Conservation (phyloP, 2,329 filamentous ascomycete genomes). For the Pyricularia sp. region DNA sequence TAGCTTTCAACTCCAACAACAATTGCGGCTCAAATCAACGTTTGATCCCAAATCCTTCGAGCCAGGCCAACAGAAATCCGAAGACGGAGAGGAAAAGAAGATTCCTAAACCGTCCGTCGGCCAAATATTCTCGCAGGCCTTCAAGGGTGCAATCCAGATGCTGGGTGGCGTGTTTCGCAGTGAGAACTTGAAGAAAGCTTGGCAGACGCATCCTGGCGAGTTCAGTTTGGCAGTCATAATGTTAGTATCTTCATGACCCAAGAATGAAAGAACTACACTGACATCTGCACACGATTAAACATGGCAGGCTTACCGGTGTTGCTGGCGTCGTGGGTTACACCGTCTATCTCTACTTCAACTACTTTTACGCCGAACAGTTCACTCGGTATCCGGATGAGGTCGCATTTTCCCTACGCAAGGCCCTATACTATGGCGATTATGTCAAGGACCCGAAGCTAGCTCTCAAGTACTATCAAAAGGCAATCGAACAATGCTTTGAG, state of each 20-base stretch:
- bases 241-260: conserved; percentile 16
- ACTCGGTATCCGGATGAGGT: conserved; percentile 54
- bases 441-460: conserved; percentile 62
- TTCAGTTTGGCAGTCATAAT: conserved; percentile 26
- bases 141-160: not conserved
- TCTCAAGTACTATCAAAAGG: conserved; percentile 70
- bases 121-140: not conserved
- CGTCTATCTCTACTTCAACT: conserved; percentile 34
- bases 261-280: not conserved
- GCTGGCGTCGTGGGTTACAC: conserved; percentile 23
- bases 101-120: not conserved
- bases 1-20: not conserved
- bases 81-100: not conserved
- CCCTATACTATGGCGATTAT: conserved; percentile 75
- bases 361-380: conserved; percentile 42
- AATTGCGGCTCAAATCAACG: not conserved
- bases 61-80: not conserved
- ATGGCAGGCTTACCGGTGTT: conserved; percentile 20
- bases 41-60: not conserved
- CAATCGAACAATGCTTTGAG: conserved; percentile 60
- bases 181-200: not conserved
- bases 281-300: not conserved
- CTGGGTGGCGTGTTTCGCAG: not conserved
- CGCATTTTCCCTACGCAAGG: conserved; percentile 66
- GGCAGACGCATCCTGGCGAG: conserved; percentile 9